Percentiles rank a stretch among this genome's conserved stretches.
Evolutionary conservation across 2,329 filamentous ascomycete genomes (phyloP).

Genomic region (Beauveria varroae): DNA sequence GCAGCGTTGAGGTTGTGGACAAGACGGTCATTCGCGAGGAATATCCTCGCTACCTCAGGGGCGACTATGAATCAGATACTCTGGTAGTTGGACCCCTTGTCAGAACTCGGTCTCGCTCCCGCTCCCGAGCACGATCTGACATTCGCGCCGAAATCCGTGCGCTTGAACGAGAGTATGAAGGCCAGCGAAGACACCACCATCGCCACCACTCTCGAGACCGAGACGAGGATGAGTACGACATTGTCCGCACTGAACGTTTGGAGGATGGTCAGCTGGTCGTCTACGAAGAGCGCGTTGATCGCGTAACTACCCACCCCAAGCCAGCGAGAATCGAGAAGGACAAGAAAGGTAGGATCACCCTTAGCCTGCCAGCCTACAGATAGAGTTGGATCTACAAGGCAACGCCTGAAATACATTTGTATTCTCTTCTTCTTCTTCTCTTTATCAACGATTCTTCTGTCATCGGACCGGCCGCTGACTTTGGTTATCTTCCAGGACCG

Average conservation of each 20-base stretch:
- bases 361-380: slow-evolving; percentile 64
- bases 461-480: slow-evolving; percentile 24
- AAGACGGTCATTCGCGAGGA: slow-evolving; percentile 41
- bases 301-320: slow-evolving; percentile 41
- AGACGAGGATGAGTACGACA: slow-evolving; percentile 37
- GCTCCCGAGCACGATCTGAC: slow-evolving; percentile 41
- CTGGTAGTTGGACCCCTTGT: slow-evolving; percentile 32
- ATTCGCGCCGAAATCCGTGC: slow-evolving; percentile 66
- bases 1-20: slow-evolving; percentile 33
- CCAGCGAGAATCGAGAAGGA: slow-evolving; percentile 74
- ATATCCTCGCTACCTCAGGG: slow-evolving; percentile 33
- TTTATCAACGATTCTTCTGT: slow-evolving; percentile 10
- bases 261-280: slow-evolving; percentile 56
- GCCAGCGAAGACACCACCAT: slow-evolving; percentile 19
- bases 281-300: slow-evolving; percentile 53
- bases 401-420: neutral
- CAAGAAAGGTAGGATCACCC: slow-evolving; percentile 91
- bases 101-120: slow-evolving; percentile 29
- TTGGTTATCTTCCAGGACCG: slow-evolving; percentile 42
- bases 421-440: slow-evolving; percentile 17
- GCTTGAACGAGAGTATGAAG: slow-evolving; percentile 53
- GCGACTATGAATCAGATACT: slow-evolving; percentile 23
- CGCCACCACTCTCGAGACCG: slow-evolving; percentile 18
- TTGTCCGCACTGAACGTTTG: slow-evolving; percentile 49
- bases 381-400: slow-evolving; percentile 35